Percentiles rank a stretch among this genome's conserved stretches.
Evolutionary conservation across 164 flowering plant species (phyloP).

Genomic region (Tetracentron sinense): DNA sequence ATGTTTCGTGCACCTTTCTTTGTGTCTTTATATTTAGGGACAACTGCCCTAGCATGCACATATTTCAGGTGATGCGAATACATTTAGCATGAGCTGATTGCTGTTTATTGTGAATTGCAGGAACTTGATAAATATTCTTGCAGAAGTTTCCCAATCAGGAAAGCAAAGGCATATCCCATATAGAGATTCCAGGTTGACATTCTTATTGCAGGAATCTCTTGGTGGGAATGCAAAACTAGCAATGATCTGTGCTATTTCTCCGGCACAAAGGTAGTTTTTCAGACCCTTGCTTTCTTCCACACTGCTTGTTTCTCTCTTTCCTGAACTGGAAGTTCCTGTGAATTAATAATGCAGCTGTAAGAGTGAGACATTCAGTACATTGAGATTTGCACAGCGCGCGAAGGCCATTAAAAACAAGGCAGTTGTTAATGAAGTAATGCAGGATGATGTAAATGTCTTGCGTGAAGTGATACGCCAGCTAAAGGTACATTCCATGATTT

Average conservation of each 20-base stretch:
- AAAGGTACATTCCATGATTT: constrained; percentile 38
- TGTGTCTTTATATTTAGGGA: not conserved
- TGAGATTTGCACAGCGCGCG: constrained; percentile 97
- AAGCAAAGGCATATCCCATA: constrained; percentile 97
- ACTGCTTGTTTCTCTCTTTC: not conserved
- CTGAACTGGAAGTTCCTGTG: constrained; percentile 11
- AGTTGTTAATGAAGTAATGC: constrained; percentile 86
- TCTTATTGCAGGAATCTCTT: constrained; percentile 92
- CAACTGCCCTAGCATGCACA: not conserved
- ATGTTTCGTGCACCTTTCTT: too few relatives aligned
- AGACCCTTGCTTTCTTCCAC: not conserved
- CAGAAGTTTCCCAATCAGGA: constrained; percentile 94
- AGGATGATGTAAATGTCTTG: constrained; percentile 82
- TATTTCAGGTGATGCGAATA: not conserved
- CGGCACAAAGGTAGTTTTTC: constrained; percentile 61
- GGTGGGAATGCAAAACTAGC: constrained; percentile 98
- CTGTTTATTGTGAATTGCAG: constrained; percentile 42
- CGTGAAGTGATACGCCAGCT: constrained; percentile 88
- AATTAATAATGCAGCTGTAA: constrained; percentile 58
- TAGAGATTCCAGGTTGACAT: constrained; percentile 92
- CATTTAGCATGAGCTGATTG: not conserved
- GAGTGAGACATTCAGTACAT: constrained; percentile 88
- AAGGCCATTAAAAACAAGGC: constrained; percentile 96
- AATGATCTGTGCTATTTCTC: constrained; percentile 97
- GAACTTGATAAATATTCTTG: constrained; percentile 95